Evolutionary conservation across 23 red algal species (phyloP).

Genomic region (Gracilaria vermiculophylla): DNA sequence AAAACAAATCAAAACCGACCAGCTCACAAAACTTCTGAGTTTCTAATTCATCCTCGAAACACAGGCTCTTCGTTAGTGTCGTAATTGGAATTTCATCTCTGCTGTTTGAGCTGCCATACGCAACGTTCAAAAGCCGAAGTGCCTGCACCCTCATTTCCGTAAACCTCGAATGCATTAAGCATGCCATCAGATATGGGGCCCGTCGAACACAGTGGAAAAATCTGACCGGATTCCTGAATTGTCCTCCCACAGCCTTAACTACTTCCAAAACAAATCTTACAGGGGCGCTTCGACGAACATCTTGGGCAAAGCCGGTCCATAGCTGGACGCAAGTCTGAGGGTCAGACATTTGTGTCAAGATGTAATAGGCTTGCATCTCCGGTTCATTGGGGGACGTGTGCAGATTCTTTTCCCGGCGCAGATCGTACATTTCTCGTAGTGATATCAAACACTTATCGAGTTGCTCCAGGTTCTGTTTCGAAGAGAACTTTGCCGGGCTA

Average conservation of each 20-base stretch:
- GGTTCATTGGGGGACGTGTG: conserved; percentile 37
- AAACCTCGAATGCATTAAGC: conserved; percentile 47
- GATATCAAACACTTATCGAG: conserved; percentile 96
- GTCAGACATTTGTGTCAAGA: conserved; percentile 50
- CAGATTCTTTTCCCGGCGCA: conserved; percentile 26
- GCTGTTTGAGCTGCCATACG: conserved; percentile 11
- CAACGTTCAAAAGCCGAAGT: conserved; percentile 17
- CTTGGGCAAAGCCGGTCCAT: conserved; percentile 5
- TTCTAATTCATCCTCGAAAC: conserved; percentile 42
- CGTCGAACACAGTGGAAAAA: conserved; percentile 41
- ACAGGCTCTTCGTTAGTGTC: not conserved
- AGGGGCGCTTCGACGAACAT: conserved; percentile 19
- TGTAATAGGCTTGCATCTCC: conserved; percentile 65
- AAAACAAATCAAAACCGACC: not conserved
- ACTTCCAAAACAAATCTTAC: conserved; percentile 47
- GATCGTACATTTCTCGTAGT: conserved; percentile 90
- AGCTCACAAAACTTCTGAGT: conserved; percentile 10
- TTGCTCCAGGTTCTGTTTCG: conserved; percentile 94
- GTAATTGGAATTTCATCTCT: conserved; percentile 14
- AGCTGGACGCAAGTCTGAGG: conserved; percentile 52
- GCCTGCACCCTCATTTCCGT: conserved; percentile 37
- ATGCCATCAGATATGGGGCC: conserved; percentile 44
- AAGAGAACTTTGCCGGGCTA: conserved; percentile 72
- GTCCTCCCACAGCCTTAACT: conserved; percentile 6
- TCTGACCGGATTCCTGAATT: not conserved